phyloP scores from a whole-genome alignment of 2,329 filamentous ascomycete species.

The Ascochyta rabiei region DNA sequence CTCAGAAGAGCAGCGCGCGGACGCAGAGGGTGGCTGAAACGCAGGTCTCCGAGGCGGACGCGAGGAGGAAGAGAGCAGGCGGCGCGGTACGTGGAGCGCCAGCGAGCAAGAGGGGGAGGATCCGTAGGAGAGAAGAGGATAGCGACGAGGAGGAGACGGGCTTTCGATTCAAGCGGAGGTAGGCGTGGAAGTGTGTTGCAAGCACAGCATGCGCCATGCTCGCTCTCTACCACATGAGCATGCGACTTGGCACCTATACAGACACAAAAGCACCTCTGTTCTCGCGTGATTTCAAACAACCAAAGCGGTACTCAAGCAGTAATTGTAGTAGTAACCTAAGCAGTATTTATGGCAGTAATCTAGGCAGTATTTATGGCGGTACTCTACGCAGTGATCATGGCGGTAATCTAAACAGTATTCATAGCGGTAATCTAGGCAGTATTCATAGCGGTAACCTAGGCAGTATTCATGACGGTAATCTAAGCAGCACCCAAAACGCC shows the following conservation, averaged over 20 bases:
- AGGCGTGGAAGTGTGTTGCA: not conserved
- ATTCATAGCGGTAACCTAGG: not conserved
- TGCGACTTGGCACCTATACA: too few species aligned
- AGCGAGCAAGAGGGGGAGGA: slow-evolving; percentile 35
- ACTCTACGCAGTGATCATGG: too few species aligned
- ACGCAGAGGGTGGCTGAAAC: slow-evolving; percentile 39
- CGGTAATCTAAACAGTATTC: too few species aligned
- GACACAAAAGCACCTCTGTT: not conserved
- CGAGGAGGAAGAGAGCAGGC: slow-evolving; percentile 41
- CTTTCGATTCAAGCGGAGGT: slow-evolving; percentile 57
- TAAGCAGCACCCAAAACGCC: slow-evolving; percentile 23
- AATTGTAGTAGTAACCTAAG: too few species aligned
- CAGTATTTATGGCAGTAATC: too few species aligned
- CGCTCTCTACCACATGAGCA: slow-evolving; percentile 4
- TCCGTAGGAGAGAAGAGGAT: slow-evolving; percentile 49
- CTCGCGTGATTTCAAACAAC: not conserved
- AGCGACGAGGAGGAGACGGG: slow-evolving; percentile 64
- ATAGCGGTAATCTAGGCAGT: slow-evolving; percentile 14
- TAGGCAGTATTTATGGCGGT: not conserved
- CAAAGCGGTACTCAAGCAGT: not conserved
- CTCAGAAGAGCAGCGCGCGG: slow-evolving; percentile 31
- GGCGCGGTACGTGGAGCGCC: slow-evolving; percentile 32
- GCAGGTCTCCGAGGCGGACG: slow-evolving; percentile 35
- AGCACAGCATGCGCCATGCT: not conserved
- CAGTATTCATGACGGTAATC: not conserved